Percentiles rank a stretch among this genome's conserved stretches.
These are phyloP conservation scores for Spathaspora boniae DNA, from an alignment of 805 yeast species.

Conservation along the genomic window DNA sequence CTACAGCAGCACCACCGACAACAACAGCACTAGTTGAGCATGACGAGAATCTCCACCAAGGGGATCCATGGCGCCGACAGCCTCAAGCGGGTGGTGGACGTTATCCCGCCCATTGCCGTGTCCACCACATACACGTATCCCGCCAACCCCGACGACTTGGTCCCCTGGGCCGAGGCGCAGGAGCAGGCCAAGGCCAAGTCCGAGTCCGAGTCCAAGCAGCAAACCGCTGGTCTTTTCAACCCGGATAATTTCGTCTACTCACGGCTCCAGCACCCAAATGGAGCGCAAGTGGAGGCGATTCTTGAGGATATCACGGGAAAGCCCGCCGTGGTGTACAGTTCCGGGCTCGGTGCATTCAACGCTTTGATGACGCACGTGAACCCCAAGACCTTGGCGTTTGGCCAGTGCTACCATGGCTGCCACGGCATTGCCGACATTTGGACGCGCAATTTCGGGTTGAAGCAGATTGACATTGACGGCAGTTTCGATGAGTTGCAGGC, in stretches of 20 bases:
- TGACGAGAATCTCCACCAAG: slow-evolving; percentile 51
- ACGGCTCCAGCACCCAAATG: slow-evolving; percentile 70
- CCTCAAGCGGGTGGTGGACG: slow-evolving; percentile 55
- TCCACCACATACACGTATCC: slow-evolving; percentile 75
- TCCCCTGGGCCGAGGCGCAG: slow-evolving; percentile 36
- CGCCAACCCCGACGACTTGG: slow-evolving; percentile 53
- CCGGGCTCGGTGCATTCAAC: slow-evolving; percentile 79
- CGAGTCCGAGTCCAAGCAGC: too few relatives aligned
- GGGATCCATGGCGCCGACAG: slow-evolving; percentile 73
- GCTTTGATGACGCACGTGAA: slow-evolving; percentile 68
- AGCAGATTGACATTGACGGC: slow-evolving; percentile 41
- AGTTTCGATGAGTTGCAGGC: slow-evolving; percentile 42
- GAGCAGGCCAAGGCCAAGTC: slow-evolving; percentile 9
- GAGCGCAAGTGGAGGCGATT: slow-evolving; percentile 62
- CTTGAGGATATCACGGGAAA: slow-evolving; percentile 59
- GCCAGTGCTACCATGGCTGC: slow-evolving; percentile 83
- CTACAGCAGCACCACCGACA: background rate
- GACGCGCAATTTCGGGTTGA: slow-evolving; percentile 56
- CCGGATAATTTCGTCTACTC: slow-evolving; percentile 46
- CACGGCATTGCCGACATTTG: slow-evolving; percentile 65
- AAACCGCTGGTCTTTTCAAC: too few relatives aligned
- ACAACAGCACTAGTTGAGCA: slow-evolving; percentile 16
- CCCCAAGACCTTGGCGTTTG: slow-evolving; percentile 74
- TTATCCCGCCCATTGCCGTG: slow-evolving; percentile 78
- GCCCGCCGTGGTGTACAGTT: slow-evolving; percentile 64